Evolutionary conservation across 495 filamentous ascomycete genomes (phyloP), one percentile per base, ranked within the genome.

Genomic region (Podospora pseudocomata): DNA sequence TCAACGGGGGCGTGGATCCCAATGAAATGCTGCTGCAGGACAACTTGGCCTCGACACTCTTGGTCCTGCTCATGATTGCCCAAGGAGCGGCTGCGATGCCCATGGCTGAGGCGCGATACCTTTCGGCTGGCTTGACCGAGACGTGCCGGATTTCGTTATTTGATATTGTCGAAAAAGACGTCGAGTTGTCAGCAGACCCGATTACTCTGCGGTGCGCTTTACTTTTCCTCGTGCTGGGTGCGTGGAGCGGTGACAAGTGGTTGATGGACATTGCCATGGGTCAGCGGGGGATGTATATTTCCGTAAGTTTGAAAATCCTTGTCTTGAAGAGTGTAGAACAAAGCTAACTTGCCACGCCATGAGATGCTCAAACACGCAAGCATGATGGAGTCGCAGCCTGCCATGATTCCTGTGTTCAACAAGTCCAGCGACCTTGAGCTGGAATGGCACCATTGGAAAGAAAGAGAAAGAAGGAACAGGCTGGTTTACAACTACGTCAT

Each of bases 261-360:
- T 86, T 87, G 59, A 90, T 90, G 86, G 87, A 89, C 68, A 89
- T 89, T 60, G 84, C 86, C 28, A 88, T 88, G 85, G 87, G 87
- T n/a, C 87, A 90, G 72, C 82, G 86, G 32, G 85, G 83, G 57
- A 88, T 89, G 86, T 90, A 90, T 70, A 83, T 88, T 63, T 82
- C 85, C 67, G 87, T 89, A 75, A 79, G 82, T 70, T 26, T 13
- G n/a, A 5, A 32, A 11, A 65, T 57, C 0, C 32, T 63, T 63
- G 44, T 49, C 6, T n/a, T 16, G 0, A 5, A 49, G 39, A 16
- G 39, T 49, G 9, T 5, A 49, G 9, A 13, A 16, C 7, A 11
- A 49, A 49, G 39, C 39, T 49, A 49, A 49, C 13, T 49, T 13
- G 39, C 2, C 9, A 11, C 26, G 20, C 5, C 6, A 18, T 23